Evolutionary conservation across 257 asterid genomes (phyloP).

Genomic region (Rhazya stricta): DNA sequence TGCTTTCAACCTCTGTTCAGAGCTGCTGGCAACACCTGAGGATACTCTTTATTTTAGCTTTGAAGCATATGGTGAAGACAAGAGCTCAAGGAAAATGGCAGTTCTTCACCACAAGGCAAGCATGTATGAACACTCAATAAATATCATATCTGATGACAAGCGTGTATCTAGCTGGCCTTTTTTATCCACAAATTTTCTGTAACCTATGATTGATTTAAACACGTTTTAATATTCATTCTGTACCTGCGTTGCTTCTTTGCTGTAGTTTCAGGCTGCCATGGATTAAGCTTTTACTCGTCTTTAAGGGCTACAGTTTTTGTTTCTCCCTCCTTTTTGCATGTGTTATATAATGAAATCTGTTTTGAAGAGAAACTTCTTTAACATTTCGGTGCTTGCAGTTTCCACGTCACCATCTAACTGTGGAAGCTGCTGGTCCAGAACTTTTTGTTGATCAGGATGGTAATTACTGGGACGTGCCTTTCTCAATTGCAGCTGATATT

Average conservation of each 20-base stretch:
- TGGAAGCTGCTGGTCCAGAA: conserved; percentile 73
- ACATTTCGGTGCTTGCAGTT: conserved; percentile 42
- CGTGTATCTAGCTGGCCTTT: background rate
- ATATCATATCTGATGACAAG: background rate
- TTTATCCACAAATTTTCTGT: background rate
- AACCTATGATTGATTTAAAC: background rate
- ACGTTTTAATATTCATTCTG: no score
- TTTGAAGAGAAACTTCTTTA: no score
- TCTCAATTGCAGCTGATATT: conserved; percentile 56
- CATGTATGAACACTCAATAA: conserved; percentile 25
- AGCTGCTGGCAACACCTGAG: conserved; percentile 60
- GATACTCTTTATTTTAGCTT: conserved; percentile 46
- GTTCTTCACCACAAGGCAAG: conserved; percentile 87
- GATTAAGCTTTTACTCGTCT: background rate
- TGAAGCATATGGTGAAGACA: conserved; percentile 41
- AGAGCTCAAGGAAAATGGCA: conserved; percentile 54
- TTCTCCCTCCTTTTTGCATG: no score
- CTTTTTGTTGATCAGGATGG: conserved; percentile 62
- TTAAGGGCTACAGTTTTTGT: background rate
- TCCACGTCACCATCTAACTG: conserved; percentile 51
- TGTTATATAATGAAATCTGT: background rate
- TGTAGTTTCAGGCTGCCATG: background rate
- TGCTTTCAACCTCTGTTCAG: conserved; percentile 59
- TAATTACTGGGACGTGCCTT: conserved; percentile 77
- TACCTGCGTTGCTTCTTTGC: background rate